These are phyloP conservation scores for Linum tenue DNA, from an alignment of 345 rosid species.

Conservation along the genomic window DNA sequence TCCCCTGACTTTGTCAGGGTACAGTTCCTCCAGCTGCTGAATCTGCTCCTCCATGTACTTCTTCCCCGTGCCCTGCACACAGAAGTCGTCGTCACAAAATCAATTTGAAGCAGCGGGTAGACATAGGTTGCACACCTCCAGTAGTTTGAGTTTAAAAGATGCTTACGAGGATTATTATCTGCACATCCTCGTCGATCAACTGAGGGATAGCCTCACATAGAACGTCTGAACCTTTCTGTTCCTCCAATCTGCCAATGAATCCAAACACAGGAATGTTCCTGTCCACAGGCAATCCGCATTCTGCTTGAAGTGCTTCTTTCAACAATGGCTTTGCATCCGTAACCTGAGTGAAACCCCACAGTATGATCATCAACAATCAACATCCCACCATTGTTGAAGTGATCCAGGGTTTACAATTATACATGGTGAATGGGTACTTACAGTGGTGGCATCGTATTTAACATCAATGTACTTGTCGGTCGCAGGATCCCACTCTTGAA, in stretches of 20 bases:
- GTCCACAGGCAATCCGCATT: constrained; percentile 78
- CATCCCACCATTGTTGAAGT: no score
- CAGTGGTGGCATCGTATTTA: constrained; percentile 63
- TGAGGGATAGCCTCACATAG: constrained; percentile 59
- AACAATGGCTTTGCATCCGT: constrained; percentile 67
- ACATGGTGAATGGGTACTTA: constrained; percentile 27
- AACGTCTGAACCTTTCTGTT: constrained; percentile 95
- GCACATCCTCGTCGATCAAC: constrained; percentile 51
- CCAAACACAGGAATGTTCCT: constrained; percentile 75
- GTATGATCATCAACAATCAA: neutral
- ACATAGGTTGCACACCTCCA: neutral
- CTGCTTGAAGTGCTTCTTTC: constrained; percentile 92
- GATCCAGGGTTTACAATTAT: neutral
- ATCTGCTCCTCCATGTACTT: constrained; percentile 66
- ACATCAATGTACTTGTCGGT: constrained; percentile 61
- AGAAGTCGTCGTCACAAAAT: constrained; percentile 1
- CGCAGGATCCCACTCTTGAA: constrained; percentile 91
- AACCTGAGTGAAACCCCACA: constrained; percentile 33
- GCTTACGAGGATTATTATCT: constrained; percentile 74
- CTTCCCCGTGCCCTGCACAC: constrained; percentile 79
- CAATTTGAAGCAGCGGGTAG: neutral
- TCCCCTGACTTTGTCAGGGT: constrained; percentile 68
- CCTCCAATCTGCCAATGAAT: constrained; percentile 93
- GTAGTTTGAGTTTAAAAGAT: neutral
- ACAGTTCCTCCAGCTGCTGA: constrained; percentile 47